Percentiles rank a stretch among this genome's conserved stretches.
Conservation (phyloP, 208 protist genomes). For the Leishmania turanica region DNA sequence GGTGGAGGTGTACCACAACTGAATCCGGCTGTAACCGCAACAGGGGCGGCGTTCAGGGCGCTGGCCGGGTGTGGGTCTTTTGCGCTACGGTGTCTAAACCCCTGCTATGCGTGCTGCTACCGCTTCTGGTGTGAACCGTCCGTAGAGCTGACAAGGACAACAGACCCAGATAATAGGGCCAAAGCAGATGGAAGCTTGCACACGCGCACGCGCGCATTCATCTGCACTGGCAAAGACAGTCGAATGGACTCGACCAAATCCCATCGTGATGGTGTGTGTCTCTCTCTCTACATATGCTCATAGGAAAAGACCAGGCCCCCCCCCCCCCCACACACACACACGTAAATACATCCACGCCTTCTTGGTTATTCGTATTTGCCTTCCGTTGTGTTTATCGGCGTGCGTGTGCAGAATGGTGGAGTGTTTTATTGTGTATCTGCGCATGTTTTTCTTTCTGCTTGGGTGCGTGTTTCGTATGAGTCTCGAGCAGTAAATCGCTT, state of each 20-base stretch:
- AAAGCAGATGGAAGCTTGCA: not conserved
- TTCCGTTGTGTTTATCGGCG: not conserved
- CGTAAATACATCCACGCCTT: not conserved
- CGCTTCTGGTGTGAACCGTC: not conserved
- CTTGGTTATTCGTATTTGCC: not conserved
- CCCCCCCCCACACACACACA: not conserved
- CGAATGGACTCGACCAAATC: not conserved
- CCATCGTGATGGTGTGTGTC: not conserved
- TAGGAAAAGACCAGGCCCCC: not conserved
- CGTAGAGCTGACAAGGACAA: not conserved
- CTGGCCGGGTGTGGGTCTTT: not conserved
- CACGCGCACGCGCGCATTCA: constrained; percentile 1
- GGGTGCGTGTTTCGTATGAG: not conserved
- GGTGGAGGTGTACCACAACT: constrained; percentile 68
- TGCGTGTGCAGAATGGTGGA: not conserved
- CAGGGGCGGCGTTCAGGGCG: not conserved
- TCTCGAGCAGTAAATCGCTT: not conserved
- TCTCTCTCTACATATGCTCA: too few species aligned
- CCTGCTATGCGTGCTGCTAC: too few species aligned
- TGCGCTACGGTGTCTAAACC: not conserved
- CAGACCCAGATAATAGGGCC: not conserved
- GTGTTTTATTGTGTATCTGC: not conserved
- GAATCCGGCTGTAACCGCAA: not conserved
- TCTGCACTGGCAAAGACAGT: not conserved
- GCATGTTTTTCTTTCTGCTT: not conserved